These are phyloP conservation scores for Xanthoconium stramineum DNA, from an alignment of 768 basidiomycete genomes.

Conservation along the genomic window DNA sequence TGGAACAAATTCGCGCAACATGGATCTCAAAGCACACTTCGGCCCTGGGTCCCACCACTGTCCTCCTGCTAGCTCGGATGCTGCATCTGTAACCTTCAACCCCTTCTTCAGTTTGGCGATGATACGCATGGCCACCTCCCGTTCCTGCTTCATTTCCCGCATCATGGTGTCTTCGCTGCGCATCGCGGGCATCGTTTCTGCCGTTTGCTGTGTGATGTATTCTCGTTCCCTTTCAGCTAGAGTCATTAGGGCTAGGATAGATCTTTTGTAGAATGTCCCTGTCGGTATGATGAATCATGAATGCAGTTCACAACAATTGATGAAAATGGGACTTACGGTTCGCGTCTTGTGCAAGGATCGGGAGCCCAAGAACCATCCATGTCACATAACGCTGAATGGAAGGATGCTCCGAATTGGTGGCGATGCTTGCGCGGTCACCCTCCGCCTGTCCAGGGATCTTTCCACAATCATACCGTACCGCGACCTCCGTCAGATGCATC, in stretches of 20 bases:
- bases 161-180: not conserved
- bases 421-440: not conserved
- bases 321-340: not conserved
- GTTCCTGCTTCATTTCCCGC: not conserved
- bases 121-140: not conserved
- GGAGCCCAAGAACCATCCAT: constrained; percentile 3
- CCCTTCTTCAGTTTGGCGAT: not conserved
- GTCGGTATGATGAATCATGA: not conserved
- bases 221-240: not conserved
- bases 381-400: not conserved
- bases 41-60: not conserved
- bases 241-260: not conserved
- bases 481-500: not conserved
- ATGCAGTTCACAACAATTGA: not conserved
- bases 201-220: not conserved
- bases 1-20: too few species aligned
- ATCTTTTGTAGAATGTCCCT: not conserved
- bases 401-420: not conserved
- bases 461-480: not conserved
- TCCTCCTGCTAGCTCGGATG: not conserved
- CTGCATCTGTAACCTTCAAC: not conserved
- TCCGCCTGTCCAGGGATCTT: not conserved
- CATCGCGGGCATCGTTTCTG: not conserved
- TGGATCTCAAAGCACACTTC: not conserved
- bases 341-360: not conserved